Base-by-base conservation (phyloP, 768 basidiomycete genomes). In the Mycena belliarum region DNA sequence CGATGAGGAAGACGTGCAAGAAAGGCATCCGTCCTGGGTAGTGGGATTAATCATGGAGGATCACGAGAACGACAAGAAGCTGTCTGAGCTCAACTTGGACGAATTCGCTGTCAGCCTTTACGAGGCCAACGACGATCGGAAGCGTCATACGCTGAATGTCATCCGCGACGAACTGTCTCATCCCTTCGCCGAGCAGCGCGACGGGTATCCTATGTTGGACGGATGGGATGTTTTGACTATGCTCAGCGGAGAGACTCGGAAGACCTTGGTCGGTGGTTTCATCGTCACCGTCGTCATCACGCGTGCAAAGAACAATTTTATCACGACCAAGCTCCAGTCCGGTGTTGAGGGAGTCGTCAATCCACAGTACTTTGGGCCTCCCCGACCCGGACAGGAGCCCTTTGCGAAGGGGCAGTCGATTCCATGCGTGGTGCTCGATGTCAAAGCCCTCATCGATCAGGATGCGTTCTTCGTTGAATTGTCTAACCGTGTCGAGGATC, bases 1-100 rank as follows among this genome's bases (percentile, higher is more conserved):
- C n/a, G 97, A 99, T 63, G 95, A 96, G 66, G 97, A 98, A 71
- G 97, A 99, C 74, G 81, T 94, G 32, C 91, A 91, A 54, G 92
- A 93, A 63, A 86, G 91, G 66, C 91, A 96, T 69, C 91, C 95
- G 25, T 98, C 97, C 2, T 86, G 89, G 64, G 89, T 92, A 9
- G 93, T 99, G 43, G 82, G 83, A 15, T 74, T 87, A 44, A 88
- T 99, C 69, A 93, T 97, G 87, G 79, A 84, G 40, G 93, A 96
- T 69, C 76, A 73, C 25, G 87, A 93, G 59, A 86, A 84, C 63
- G 88, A 83, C 55, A 82, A 79, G 66, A 96, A 95, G 73, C 77
- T 99, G 16, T 82, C 87, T 52, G 93, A 95, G 64, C 85, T 98
- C 53, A 97, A 93, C 65, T 78, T 98, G 63, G 95, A 98, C 68